Evolutionary conservation across 2,329 filamentous ascomycete genomes (phyloP), one percentile per base, ranked within the genome.

Genomic region (Fulvia fulva): DNA sequence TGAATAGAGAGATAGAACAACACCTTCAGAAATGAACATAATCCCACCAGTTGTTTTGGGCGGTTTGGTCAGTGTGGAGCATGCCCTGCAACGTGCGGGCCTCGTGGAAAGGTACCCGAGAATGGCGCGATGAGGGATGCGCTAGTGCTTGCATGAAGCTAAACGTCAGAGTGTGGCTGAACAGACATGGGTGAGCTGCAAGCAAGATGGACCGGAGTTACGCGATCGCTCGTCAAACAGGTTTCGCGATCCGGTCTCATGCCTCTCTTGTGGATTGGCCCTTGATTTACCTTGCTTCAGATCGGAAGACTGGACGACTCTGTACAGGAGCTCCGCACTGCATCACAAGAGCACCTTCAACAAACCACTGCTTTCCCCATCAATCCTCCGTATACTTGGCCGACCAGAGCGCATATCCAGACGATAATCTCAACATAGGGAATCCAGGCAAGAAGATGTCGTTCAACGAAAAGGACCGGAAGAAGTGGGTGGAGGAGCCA

Each of bases 401-500:
- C 37, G n/a, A n/a, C 37, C 2, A n/a, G 8, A 19, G 22, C 28
- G 32, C 8, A 50, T 21, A 28, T 19, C 47, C 14, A n/a, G 11
- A 32, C 23, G 16, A 28, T 26, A 26, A 16, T 26, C 14, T 1
- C 21, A 6, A 25, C n/a, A n/a, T 28, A 50, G 47, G 47, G 23
- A 32, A 50, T 26, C 23, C 26, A 28, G 47, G 47, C 23, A 50
- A 58, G 34, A 60, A 50, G 25, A 62, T 63, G 56, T 14, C 53
- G 51, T 56, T 53, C 58, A 61, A 66, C 52, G 64, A 65, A 41
- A 55, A 61, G 47, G 57, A 61, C 53, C 63, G 68, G 23, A 65
- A 61, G 58, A 60, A 65, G 45, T 62, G 62, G 51, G 61, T 67
- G 54, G 66, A 70, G 51, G 41, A 65, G 47, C 65, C 67, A 2